Base-by-base conservation (phyloP, 1,284 basidiomycete genomes). In the Ganoderma meredithae region DNA sequence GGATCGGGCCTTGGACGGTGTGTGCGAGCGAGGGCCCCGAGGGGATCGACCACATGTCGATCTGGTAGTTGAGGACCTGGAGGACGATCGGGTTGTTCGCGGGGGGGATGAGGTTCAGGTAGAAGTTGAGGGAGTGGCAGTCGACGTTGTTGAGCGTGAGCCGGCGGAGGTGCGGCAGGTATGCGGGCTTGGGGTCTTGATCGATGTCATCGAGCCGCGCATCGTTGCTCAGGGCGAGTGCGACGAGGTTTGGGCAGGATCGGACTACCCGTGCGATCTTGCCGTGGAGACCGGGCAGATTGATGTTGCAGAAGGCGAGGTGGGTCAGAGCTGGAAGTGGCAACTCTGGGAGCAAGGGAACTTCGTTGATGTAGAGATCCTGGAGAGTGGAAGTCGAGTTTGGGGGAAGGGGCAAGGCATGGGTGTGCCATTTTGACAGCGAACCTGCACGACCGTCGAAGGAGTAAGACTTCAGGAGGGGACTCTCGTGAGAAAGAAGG, bases 251-350 rank as follows among this genome's bases (percentile, higher is more conserved):
- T 1, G 61, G 66, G 39, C 62, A 67, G 25, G 15, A 27, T 2
- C n/a, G 31, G 0, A 66, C 31, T 12, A 66, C 53, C 8, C 61
- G 22, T 3, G 25, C 39, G 12, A 67, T 31, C n/a, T 36, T 58
- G 36, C 31, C n/a, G 31, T 60, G 43, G 22, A 63, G 43, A 15
- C 41, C 60, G 1, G 22, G 19, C 19, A 49, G 41, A 13, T 27
- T 19, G 44, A 67, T 47, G 15, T 41, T 39, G 39, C 56, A 58
- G 17, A 67, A n/a, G 7, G 61, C 61, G 10, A 67, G 55, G 49
- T 63, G 61, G 36, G 66, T 63, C 12, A 67, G 56, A 9, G 36
- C 4, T 2, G 61, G 66, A 12, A 67, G 62, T 15, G 43, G 36
- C 3, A 17, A 1, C 5, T 56, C 44, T 7, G 66, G 66, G 17